Base-by-base conservation (phyloP, 169 alveolate species). In the Eimeria maxima region DNA sequence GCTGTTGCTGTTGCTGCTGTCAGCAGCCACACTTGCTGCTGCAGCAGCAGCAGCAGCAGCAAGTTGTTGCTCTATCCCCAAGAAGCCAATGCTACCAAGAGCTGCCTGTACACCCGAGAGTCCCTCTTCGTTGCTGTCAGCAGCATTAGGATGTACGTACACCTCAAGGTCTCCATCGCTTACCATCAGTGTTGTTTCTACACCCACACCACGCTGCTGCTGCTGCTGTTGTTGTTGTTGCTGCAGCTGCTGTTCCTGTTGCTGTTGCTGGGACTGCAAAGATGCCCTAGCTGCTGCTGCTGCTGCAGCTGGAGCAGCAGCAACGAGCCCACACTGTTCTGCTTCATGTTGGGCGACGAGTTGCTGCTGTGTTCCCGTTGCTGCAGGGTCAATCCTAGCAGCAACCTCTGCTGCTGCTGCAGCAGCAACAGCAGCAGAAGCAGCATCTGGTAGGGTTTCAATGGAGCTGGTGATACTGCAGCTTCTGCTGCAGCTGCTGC, bases 41-140 rank as follows among this genome's bases (percentile, higher is more conserved):
- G n/a, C 69, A 60, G 69, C 69, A 60, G 69, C 69, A 60, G 60
- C 88, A 81, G 90, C 90, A 45, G 90, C 71, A 47, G 90, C 90
- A 22, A 47, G 73, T 71, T 81, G 90, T 71, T 81, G 71, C n/a
- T 81, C 90, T 24, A 45, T 22, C 42, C 24, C 42, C 65, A 81
- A 11, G 50, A 42, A 24, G 71, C 90, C 27, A 63, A 60, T 50
- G 88, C 88, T 38, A 4, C 65, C 44, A n/a, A 44, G 47, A 47
- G 65, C 90, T n/a, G 90, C 45, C 22, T 50, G 73, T 45, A 81
- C 71, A 81, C 73, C 90, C 71, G 53, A 45, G n/a, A 22, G 20
- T 4, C 1, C 71, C 24, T 81, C 90, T 76, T 33, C 60, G 44
- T 22, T 7, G 71, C 71, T 71, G 7, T n/a, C 65, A 11, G 20